A percentile compares a stretch with the other conserved stretches of the same genome.
These are phyloP conservation scores for Geotrichum aggregatum DNA, from an alignment of 1,139 yeast species.

Conservation along the genomic window DNA sequence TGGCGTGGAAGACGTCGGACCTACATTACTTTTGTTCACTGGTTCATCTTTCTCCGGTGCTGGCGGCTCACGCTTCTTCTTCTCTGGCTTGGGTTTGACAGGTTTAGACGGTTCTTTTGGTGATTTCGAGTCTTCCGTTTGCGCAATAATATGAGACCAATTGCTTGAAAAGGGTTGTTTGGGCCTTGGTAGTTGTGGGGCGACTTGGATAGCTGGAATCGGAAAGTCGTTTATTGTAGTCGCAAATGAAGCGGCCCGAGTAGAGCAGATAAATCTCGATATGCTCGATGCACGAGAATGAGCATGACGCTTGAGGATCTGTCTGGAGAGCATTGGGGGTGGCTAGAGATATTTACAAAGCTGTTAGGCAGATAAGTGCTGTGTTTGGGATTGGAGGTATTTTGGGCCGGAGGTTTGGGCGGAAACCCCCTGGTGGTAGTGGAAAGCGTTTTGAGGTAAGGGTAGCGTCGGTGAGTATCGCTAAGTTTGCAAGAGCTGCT, in stretches of 20 bases:
- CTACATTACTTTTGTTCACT: neutral
- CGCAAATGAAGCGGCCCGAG: neutral
- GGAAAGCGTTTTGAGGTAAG: too few species aligned
- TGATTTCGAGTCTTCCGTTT: neutral
- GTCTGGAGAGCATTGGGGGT: constrained; percentile 6
- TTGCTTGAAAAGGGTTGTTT: too few species aligned
- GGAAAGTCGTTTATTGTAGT: neutral
- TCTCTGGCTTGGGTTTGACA: constrained; percentile 13
- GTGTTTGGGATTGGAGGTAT: too few species aligned
- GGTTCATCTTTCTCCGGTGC: neutral
- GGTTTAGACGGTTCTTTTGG: constrained; percentile 7
- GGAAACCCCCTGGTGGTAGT: too few species aligned
- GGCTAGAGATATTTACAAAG: neutral
- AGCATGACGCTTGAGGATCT: constrained; percentile 1
- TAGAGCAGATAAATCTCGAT: neutral
- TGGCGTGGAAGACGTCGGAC: neutral
- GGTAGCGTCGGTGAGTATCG: too few species aligned
- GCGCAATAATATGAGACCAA: too few species aligned
- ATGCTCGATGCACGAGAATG: neutral
- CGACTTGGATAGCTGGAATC: neutral
- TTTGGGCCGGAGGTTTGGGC: too few species aligned
- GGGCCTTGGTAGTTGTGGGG: neutral
- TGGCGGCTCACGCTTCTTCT: constrained; percentile 11
- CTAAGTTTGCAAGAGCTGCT: too few species aligned
- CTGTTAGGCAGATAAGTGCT: neutral